Base-by-base conservation (phyloP, 352 stramenopile genomes). In the Globisporangium nunn region DNA sequence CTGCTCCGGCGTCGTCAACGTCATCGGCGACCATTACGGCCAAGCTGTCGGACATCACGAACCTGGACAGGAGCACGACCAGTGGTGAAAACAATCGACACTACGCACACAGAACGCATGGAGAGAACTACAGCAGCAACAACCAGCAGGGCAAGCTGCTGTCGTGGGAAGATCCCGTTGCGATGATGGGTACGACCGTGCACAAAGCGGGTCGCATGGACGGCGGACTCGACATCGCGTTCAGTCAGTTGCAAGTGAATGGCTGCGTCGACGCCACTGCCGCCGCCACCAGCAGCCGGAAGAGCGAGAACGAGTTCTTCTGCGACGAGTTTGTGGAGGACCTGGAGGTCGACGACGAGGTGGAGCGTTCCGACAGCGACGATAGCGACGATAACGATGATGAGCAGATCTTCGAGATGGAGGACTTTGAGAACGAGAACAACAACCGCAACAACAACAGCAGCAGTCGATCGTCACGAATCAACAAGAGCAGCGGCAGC, bases 371-470 rank as follows among this genome's bases (percentile, higher is more conserved):
- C 54, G 70, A 78, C 37, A 62, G 63, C 37, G 68, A 74, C 35
- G 63, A 58, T 3, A 52, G 62, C 23, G 59, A 59, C 4, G 54
- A 61, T 10, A 54, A 72, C 12, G 63, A 80, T 39, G 69, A 82
- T 18, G 72, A 75, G 33, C 74, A 74, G 54, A 91, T 91, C 75
- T 91, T 91, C 74, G 76, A 77, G 62, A 91, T 91, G 81, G 81
- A 91, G 37, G 61, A 61, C 66, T 65, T 82, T 54, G 75, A 81
- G n/a, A 62, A 58, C 59, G 52, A 64, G 52, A 56, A 43, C 40
- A 62, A 40, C 47, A 54, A 28, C 15, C 48, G 62, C 50, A 56
- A 44, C 58, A 62, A 56, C 23, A 47, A 50, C n/a, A 44, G 14
- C 30, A 61, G 51, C 41, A 67, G 41, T n/a, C 50, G 54, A 55